Evolutionary conservation across 73 alveolate species (phyloP), one percentile per base, ranked within the genome.

Genomic region (Paramecium biaurelia): DNA sequence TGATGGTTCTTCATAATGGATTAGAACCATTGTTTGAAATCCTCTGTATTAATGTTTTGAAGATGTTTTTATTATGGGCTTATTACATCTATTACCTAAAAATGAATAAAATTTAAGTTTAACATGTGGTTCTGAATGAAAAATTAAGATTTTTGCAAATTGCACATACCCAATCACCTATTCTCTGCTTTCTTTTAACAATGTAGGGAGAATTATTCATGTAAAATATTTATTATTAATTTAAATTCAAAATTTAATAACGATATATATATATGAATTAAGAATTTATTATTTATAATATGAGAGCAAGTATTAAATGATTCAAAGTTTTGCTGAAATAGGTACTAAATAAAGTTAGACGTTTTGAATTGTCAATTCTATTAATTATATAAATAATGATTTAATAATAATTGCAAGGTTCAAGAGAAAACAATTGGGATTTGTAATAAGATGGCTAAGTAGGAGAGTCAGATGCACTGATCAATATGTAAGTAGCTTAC

Each of bases 101-200:
- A 30, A 30, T 30, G 21, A 12, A 67, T 67, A 26, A 11, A 67
- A 7, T 7, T n/a, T 7, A 32, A 7, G 23, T 67, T 90, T 79
- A 90, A 43, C 96, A 93, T 37, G 82, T 32, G 15, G 45, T 82
- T 82, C 96, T 90, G 85, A 93, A 93, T 26, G 96, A 87, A 41
- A 89, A 93, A 32, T 93, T 93, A 58, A 93, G 57, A 93, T 93
- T 93, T 38, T 74, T 76, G 18, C 96, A 93, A 79, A 41, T 67
- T 10, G 41, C 10, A 58, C 96, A 93, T 9, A 89, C 76, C 96
- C 96, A 93, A 63, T 93, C 96, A 1, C 96, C 96, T 26, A 4
- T 67, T 67, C 84, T 0, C 11, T 67, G 45, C 26, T 67, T 67
- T 9, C 21, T 67, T 23, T 67, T 67, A 0, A 67, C 84, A 26